Base-by-base conservation (phyloP, 352 stramenopile species). In the Globisporangium takayamanum region DNA sequence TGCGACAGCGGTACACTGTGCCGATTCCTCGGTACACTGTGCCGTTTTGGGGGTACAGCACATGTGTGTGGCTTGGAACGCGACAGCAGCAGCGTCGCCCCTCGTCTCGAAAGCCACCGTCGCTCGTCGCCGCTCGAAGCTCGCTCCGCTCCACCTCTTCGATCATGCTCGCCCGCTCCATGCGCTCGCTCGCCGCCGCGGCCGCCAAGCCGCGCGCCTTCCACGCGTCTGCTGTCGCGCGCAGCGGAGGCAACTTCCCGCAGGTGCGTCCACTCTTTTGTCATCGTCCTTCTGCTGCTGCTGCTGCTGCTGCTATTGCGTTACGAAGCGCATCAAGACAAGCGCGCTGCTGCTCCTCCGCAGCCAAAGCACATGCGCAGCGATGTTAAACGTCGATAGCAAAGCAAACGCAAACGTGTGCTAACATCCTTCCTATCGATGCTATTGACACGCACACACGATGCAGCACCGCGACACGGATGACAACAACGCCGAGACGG, bases 401-500 rank as follows among this genome's bases (percentile, higher is more conserved):
- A 46, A 46, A 3, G 41, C 14, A 16, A 46, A 46, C 14, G 41
- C 14, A 16, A 46, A 3, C 0, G 18, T 20, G 18, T n/a, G 18
- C 41, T 46, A 3, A 46, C 41, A 45, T n/a, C 39, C 4, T n/a
- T 1, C 14, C 39, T 46, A n/a, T 46, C 18, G 2, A 30, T 33
- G 5, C 7, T 6, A 25, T 30, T 26, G 15, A 18, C 48, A 30
- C 45, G 33, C 45, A 45, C 20, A 45, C 50, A n/a, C 12, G 33
- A 39, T 39, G 50, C 33, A 98, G 95, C 95, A 98, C 80, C 92
- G 97, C 65, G 87, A 99, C 70, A 98, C 92, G 25, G 83, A 94
- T n/a, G 94, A 98, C 63, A 99, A 99, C 76, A 99, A 94, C 59
- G 68, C 74, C 50, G 86, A 97, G 57, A 98, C 94, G 49, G 82